Conservation (phyloP, 352 stramenopile species). For the Pythium monospermum region DNA sequence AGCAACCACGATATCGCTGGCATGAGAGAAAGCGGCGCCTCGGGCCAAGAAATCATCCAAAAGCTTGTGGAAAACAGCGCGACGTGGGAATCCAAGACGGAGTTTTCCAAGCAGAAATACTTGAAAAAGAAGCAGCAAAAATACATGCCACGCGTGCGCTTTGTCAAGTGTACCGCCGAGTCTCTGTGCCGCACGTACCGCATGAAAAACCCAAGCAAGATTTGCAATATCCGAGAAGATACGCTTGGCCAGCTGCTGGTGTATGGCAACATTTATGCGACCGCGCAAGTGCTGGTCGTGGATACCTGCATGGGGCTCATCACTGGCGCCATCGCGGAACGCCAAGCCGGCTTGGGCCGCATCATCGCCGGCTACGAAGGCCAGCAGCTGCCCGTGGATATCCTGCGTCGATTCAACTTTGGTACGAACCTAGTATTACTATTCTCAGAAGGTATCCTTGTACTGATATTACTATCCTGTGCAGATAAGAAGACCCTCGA, state of each 20-base stretch:
- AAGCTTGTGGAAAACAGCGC: conserved; percentile 93
- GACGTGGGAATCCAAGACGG: conserved; percentile 93
- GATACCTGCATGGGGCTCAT: conserved; percentile 93
- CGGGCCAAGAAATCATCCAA: conserved; percentile 86
- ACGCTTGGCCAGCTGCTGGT: conserved; percentile 91
- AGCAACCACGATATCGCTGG: conserved; percentile 59
- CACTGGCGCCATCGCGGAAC: conserved; percentile 84
- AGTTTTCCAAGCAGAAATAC: conserved; percentile 97
- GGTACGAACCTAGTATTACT: conserved; percentile 30
- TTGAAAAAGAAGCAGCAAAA: conserved; percentile 94
- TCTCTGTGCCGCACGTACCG: conserved; percentile 88
- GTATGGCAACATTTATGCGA: conserved; percentile 91
- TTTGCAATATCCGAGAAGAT: conserved; percentile 91
- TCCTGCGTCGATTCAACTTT: conserved; percentile 84
- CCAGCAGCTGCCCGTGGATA: conserved; percentile 69
- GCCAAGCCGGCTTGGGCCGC: conserved; percentile 57
- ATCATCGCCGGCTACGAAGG: conserved; percentile 73
- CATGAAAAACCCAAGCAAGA: conserved; percentile 86
- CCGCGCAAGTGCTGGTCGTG: conserved; percentile 86
- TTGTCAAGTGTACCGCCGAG: conserved; percentile 84
- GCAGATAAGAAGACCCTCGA: conserved; percentile 65
- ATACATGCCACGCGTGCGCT: conserved; percentile 84
- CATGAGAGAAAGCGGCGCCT: conserved; percentile 63
- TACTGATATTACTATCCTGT: no score
- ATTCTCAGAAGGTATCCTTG: no score